phyloP scores from a whole-genome alignment of 75 land plant species.

The Gnetum montanum region DNA sequence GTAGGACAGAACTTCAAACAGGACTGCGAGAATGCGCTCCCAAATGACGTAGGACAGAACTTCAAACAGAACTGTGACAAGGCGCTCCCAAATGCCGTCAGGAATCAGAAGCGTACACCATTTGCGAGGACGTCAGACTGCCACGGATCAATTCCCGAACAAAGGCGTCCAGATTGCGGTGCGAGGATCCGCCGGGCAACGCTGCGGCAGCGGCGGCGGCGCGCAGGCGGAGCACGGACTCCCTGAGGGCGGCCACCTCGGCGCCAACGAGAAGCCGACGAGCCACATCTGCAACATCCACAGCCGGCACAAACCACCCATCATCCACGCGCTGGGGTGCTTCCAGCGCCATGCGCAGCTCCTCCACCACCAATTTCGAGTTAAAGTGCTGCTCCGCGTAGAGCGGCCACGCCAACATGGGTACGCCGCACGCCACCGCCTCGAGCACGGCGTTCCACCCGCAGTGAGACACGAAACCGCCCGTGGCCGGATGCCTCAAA shows the following conservation, averaged over 20 bases:
- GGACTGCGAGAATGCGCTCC: too few relatives aligned
- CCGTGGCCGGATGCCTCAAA: slow-evolving; percentile 8
- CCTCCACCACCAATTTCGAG: slow-evolving; percentile 8
- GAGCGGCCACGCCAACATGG: slow-evolving; percentile 8
- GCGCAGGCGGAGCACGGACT: background rate
- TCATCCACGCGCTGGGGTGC: background rate
- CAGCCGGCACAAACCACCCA: background rate
- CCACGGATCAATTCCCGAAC: background rate
- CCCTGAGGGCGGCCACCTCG: background rate
- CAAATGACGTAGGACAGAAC: too few relatives aligned
- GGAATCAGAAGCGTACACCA: too few relatives aligned
- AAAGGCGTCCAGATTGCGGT: background rate
- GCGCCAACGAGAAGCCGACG: background rate
- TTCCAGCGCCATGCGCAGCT: background rate
- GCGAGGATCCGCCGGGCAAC: background rate
- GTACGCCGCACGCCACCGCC: slow-evolving; percentile 5
- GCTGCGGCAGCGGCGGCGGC: background rate
- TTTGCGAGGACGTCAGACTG: too few relatives aligned
- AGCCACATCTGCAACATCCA: background rate
- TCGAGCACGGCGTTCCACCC: slow-evolving; percentile 11
- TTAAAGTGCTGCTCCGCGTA: slow-evolving; percentile 10
- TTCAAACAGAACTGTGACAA: too few relatives aligned
- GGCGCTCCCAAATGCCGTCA: too few relatives aligned
- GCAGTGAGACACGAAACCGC: slow-evolving; percentile 10
- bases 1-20: too few relatives aligned